Evolutionary conservation across 805 yeast genomes (phyloP), one percentile per base, ranked within the genome.

Genomic region (Cyberlindnera amylophila): DNA sequence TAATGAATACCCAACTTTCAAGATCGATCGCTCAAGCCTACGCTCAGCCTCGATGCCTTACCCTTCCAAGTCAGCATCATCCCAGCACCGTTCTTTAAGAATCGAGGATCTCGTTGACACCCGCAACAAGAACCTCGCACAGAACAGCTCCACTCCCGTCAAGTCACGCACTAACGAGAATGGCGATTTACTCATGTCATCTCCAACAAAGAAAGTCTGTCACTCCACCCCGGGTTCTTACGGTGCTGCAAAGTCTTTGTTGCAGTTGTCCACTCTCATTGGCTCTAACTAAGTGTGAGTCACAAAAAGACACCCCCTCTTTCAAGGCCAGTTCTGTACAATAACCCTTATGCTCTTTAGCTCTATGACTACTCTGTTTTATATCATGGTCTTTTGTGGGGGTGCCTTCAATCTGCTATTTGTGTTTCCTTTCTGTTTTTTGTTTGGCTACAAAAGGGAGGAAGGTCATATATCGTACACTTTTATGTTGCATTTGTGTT

Each of bases 171-270:
- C 33, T 13, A 47, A 45, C 34, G 55, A 47, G 4, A 47, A 37
- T 24, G 57, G 54, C 14, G 62, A 56, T 31, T 30, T 49, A 33
- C 31, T 63, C 7, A 40, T 64, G 53, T 61, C 67, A 6, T 62
- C 70, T 23, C 73, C 74, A 36, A 65, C 69, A 1, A 66, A 65
- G 50, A 47, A 63, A 23, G 7, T 45, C 7, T 49, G 45, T 14
- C 51, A 66, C 46, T 62, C 72, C 4, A 71, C 75, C 3, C 75
- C 76, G 7, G 69, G 72, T 4, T 68, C 74, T 0, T 70, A 69
- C 41, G 75, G 74, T 29, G 76, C 75, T 23, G 76, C 76, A 10
- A 62, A 66, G 41, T 70, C 72, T 18, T 50, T 71, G 40, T 44
- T 71, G 23, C 74, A 70, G 45, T 43, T 71, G 45, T 70, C 74